These are phyloP conservation scores for Butyriboletus appendiculatus DNA, from an alignment of 1,284 basidiomycete species.

Conservation along the genomic window DNA sequence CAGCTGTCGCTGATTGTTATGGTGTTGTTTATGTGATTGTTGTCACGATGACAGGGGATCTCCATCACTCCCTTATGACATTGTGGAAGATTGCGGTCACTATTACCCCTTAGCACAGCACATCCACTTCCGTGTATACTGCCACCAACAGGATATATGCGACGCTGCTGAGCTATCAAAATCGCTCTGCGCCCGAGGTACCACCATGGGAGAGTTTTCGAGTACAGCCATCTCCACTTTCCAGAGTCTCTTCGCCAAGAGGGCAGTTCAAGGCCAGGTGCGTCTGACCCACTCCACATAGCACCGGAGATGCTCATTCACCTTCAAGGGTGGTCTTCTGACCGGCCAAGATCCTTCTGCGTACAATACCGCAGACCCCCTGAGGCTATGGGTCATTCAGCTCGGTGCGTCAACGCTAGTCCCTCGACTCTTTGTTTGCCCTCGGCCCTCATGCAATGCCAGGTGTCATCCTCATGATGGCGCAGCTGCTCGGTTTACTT, in stretches of 20 bases:
- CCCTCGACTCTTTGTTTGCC: not conserved
- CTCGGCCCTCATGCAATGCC: not conserved
- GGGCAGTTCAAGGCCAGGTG: constrained; percentile 45
- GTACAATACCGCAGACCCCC: constrained; percentile 68
- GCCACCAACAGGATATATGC: constrained; percentile 1
- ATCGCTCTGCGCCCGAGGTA: not conserved
- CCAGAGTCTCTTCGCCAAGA: constrained; percentile 28
- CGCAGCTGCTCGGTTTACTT: constrained; percentile 71
- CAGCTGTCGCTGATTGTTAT: too few relatives aligned
- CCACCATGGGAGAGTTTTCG: constrained; percentile 44
- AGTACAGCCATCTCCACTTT: constrained; percentile 39
- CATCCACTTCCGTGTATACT: not conserved
- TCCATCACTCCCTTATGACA: not conserved
- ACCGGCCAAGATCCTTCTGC: constrained; percentile 70
- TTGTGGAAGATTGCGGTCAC: not conserved
- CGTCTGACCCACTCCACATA: constrained; percentile 4
- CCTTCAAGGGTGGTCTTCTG: constrained; percentile 64
- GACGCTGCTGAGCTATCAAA: not conserved
- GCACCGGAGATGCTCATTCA: not conserved
- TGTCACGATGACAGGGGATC: not conserved
- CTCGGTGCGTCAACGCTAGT: constrained; percentile 51
- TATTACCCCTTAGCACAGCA: not conserved
- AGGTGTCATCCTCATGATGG: constrained; percentile 64
- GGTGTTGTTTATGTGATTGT: too few relatives aligned
- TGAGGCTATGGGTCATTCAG: constrained; percentile 91